Conservation (phyloP, 2,329 filamentous ascomycete genomes). For the Exophiala dermatitidis region DNA sequence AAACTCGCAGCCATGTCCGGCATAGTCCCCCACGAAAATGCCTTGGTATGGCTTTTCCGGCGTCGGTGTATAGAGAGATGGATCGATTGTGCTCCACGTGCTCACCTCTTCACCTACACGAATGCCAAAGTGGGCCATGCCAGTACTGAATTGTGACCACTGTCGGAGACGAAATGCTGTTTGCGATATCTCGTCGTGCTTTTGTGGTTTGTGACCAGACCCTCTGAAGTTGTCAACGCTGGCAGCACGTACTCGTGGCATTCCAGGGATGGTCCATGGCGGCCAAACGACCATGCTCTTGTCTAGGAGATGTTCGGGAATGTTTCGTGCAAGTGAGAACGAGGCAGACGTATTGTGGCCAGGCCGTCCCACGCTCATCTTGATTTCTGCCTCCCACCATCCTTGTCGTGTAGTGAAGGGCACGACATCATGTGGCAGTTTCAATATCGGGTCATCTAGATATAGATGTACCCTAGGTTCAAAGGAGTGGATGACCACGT, state of each 20-base stretch:
- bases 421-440: conserved; percentile 39
- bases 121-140: conserved; percentile 33
- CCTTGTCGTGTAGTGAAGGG: conserved; percentile 22
- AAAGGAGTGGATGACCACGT: conserved; percentile 66
- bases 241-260: conserved; percentile 49
- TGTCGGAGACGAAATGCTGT: conserved; percentile 65
- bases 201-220: conserved; percentile 44
- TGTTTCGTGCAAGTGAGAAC: conserved; percentile 57
- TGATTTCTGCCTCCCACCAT: conserved; percentile 38
- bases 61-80: conserved; percentile 71
- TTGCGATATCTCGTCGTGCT: conserved; percentile 56
- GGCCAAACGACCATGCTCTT: conserved; percentile 61
- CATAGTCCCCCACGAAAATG: conserved; percentile 89
- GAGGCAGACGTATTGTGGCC: conserved; percentile 35
- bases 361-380: conserved; percentile 34
- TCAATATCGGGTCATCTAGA: conserved; percentile 64
- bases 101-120: conserved; percentile 48
- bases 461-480: conserved; percentile 63
- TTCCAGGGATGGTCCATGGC: conserved; percentile 60
- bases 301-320: conserved; percentile 37
- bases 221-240: conserved; percentile 40
- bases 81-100: conserved; percentile 67
- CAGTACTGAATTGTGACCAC: conserved; percentile 61
- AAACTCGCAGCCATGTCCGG: conserved; percentile 81
- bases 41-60: conserved; percentile 73